These are phyloP conservation scores for slime mould (Dictyostelium discoideum) DNA, from an alignment of 78 protist species.

Conservation along the genomic window DNA sequence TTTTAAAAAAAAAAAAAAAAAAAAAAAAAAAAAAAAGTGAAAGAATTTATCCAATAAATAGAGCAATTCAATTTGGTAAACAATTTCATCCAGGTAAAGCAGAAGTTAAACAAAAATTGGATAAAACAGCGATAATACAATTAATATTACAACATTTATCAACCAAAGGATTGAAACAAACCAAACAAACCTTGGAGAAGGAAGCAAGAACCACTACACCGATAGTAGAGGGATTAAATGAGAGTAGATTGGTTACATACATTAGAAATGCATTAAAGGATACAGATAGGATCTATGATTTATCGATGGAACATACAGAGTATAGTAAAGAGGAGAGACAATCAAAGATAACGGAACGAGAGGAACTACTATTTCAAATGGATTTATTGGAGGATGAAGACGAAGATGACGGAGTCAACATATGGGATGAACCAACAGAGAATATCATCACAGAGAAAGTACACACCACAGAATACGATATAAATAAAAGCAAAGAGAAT, in stretches of 20 bases:
- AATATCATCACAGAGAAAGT: conserved; percentile 57
- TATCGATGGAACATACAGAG: conserved; percentile 77
- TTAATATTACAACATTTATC: conserved; percentile 74
- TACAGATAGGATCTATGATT: conserved; percentile 79
- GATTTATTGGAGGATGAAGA: conserved; percentile 77
- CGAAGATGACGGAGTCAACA: conserved; percentile 75
- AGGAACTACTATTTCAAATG: conserved; percentile 58
- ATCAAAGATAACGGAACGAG: conserved; percentile 60
- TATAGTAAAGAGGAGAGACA: conserved; percentile 22
- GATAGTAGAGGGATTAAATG: conserved; percentile 46
- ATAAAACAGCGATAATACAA: conserved; percentile 55
- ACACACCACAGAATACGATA: conserved; percentile 36
- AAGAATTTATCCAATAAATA: conserved; percentile 68
- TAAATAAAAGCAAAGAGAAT: no score
- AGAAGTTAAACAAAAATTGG: conserved; percentile 74
- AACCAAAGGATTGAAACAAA: conserved; percentile 74
- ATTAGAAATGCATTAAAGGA: conserved; percentile 69
- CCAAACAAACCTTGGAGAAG: conserved; percentile 42
- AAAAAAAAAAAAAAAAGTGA: background rate
- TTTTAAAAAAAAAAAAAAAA: no score
- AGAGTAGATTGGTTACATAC: conserved; percentile 53
- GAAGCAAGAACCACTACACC: conserved; percentile 61
- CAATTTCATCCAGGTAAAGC: conserved; percentile 71
- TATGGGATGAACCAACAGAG: conserved; percentile 78
- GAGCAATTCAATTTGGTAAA: conserved; percentile 67